Evolutionary conservation across 2,329 filamentous ascomycete species (phyloP), one percentile per base, ranked within the genome.

Genomic region (Ophiostoma montium): DNA sequence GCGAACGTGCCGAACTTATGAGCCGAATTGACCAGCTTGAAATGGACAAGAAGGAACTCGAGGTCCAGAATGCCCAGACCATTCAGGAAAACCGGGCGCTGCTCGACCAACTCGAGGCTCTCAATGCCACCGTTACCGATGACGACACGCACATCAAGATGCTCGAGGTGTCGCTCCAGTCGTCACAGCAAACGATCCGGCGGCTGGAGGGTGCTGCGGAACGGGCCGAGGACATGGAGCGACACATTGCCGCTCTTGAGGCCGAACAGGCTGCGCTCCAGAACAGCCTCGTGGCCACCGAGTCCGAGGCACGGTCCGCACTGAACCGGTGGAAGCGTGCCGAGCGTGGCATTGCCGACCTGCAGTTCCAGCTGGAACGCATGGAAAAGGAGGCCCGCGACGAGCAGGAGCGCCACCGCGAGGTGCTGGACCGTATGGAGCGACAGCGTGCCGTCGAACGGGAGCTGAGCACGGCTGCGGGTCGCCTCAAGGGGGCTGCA

Each of bases 321-420:
- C 71, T 90, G 51, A 78, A 86, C 57, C 75, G 89, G 57, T 96
- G 88, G 84, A 84, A 80, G 66, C 80, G 84, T 58, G 88, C 92
- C 1, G 88, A 96, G 67, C 74, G 80, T 35, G 84, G 80, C 30
- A 76, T 96, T 53, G 71, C 74, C 48, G 78, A 86, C 55, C 73
- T 98, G 53, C 84, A 95, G 60, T 83, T 88, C 52, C 87, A 96
- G 64, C 71, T 96, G 16, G 89, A 95, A 60, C 76, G 77, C 54
- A 92, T 98, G 61, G 90, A 96, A 61, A 76, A 76, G 52, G 90
- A 96, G 60, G 78, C 86, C 1, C 76, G 71, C 39, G 79, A 87
- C 58, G 90, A 96, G 62, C 78, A 79, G 21, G 80, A 92, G 56
- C 79, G 84, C 12, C 89, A 95, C 65, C 72, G 77, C 30, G 86